phyloP scores from a whole-genome alignment of 257 asterid genomes.

The Linaria vulgaris region DNA sequence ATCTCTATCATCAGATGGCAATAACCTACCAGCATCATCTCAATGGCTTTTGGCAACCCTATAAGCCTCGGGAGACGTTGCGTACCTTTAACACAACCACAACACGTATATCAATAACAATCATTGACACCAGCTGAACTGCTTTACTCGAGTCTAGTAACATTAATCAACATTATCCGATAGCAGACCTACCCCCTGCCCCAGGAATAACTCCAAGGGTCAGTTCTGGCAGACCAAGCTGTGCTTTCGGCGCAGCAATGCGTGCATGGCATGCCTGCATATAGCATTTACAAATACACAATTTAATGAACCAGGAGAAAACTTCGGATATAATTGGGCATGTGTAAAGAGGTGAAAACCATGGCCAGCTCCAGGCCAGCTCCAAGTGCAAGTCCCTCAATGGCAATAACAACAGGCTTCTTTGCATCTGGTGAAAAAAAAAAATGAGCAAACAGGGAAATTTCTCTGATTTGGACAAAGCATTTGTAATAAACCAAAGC shows the following conservation, averaged over 20 bases:
- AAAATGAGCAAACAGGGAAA: conserved; percentile 23
- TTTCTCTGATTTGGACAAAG: neutral
- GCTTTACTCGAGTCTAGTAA: conserved; percentile 11
- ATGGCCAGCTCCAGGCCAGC: conserved; percentile 92
- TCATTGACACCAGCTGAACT: conserved; percentile 19
- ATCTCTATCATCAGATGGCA: neutral
- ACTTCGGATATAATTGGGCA: conserved; percentile 6
- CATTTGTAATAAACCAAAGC: conserved; percentile 17
- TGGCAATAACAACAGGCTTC: conserved; percentile 92
- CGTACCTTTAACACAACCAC: conserved; percentile 59
- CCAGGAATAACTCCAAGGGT: conserved; percentile 97
- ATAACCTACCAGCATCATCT: conserved; percentile 79
- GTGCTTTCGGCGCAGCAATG: conserved; percentile 75
- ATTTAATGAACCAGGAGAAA: conserved; percentile 17
- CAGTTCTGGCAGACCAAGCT: conserved; percentile 93
- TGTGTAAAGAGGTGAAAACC: conserved; percentile 44
- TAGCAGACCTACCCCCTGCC: conserved; percentile 65
- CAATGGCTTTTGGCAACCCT: conserved; percentile 86
- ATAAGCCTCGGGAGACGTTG: conserved; percentile 95
- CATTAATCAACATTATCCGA: conserved; percentile 13
- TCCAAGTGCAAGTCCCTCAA: conserved; percentile 95
- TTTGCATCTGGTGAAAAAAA: conserved; percentile 57
- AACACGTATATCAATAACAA: conserved; percentile 21
- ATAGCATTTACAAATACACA: conserved; percentile 1
- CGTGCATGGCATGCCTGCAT: conserved; percentile 94